These are phyloP conservation scores for Litchi chinensis DNA, from an alignment of 345 rosid genomes.

Conservation along the genomic window DNA sequence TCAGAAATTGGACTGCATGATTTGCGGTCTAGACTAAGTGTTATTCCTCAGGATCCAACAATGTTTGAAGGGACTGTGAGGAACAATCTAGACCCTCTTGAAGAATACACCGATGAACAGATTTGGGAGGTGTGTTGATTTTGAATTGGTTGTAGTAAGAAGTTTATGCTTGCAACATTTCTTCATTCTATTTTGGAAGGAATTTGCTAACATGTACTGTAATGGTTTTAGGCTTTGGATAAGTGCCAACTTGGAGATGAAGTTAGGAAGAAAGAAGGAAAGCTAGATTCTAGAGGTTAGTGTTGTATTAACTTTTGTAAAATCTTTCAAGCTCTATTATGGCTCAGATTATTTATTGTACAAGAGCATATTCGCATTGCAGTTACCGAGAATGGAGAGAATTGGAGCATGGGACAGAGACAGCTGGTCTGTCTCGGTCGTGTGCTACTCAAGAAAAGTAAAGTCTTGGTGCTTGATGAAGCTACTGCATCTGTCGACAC, in stretches of 20 bases:
- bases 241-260: constrained; percentile 94
- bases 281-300: constrained; percentile 63
- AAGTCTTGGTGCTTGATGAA: constrained; percentile 84
- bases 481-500: constrained; percentile 94
- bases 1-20: constrained; percentile 76
- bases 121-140: constrained; percentile 81
- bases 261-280: constrained; percentile 74
- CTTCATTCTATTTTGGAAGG: background rate
- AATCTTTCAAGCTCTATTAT: background rate
- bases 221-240: constrained; percentile 65
- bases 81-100: constrained; percentile 87
- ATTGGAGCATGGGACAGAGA: constrained; percentile 96
- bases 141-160: background rate
- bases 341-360: background rate
- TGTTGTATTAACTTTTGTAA: background rate
- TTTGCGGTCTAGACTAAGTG: constrained; percentile 75
- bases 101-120: constrained; percentile 75
- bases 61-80: constrained; percentile 92
- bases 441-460: constrained; percentile 76
- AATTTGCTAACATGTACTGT: constrained; percentile 11
- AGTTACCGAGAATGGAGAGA: constrained; percentile 87
- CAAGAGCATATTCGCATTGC: constrained; percentile 17
- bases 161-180: background rate
- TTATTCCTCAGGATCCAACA: constrained; percentile 93
- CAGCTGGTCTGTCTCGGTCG: constrained; percentile 86